Conservation (phyloP, 352 stramenopile genomes). For the Pythium aristosporum region DNA sequence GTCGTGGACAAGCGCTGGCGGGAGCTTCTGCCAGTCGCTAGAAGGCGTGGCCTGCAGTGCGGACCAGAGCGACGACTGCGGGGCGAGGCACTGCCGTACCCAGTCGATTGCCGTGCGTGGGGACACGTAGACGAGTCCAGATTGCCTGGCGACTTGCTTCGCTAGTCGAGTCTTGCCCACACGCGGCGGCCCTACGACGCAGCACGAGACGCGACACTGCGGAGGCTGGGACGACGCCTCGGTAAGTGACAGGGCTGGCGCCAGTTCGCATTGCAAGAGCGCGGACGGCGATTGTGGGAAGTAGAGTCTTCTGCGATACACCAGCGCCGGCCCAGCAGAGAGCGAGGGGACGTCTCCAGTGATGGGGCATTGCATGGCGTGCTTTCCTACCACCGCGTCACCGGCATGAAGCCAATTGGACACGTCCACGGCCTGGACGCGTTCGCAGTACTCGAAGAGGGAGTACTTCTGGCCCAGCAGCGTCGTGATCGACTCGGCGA, state of each 20-base stretch:
- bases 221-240: constrained; percentile 8
- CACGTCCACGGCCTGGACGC: constrained; percentile 24
- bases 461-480: constrained; percentile 40
- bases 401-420: constrained; percentile 35
- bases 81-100: constrained; percentile 54
- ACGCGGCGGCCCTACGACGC: constrained; percentile 36
- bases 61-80: constrained; percentile 29
- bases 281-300: constrained; percentile 40
- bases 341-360: constrained; percentile 10
- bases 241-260: constrained; percentile 17
- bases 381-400: constrained; percentile 51
- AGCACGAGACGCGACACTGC: constrained; percentile 30
- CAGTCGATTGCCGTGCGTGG: constrained; percentile 47
- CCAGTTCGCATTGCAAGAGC: constrained; percentile 16
- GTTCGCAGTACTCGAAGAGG: constrained; percentile 47
- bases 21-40: constrained; percentile 13
- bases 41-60: constrained; percentile 14
- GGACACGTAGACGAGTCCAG: constrained; percentile 51
- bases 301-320: constrained; percentile 59
- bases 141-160: constrained; percentile 25
- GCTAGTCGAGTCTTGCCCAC: constrained; percentile 39
- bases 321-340: constrained; percentile 22
- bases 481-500: constrained; percentile 27
- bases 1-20: constrained; percentile 30
- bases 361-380: constrained; percentile 45